Conservation (phyloP, 345 rosid genomes). For the Clausena lansium region DNA sequence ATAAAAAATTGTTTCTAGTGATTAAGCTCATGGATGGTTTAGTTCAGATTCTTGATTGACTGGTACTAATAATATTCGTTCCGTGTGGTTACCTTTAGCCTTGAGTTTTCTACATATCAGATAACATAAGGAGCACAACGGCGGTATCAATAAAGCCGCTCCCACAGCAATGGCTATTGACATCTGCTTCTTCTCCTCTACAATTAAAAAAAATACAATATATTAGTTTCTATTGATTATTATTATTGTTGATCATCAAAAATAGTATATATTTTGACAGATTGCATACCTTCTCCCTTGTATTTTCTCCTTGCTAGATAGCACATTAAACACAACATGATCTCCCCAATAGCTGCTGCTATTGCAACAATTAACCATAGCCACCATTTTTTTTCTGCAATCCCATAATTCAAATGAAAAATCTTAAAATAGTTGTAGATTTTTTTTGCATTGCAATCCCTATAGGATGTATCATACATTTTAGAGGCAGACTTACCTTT, state of each 20-base stretch:
- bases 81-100: neutral
- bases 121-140: neutral
- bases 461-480: neutral
- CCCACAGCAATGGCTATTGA: neutral
- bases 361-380: neutral
- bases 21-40: no score
- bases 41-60: no score
- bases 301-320: neutral
- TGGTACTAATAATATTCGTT: no score
- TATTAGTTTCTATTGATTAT: no score
- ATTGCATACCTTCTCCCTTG: neutral
- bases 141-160: neutral
- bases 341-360: no score
- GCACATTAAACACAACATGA: neutral
- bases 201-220: neutral
- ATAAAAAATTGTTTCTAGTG: no score
- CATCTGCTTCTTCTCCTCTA: neutral
- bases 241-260: no score
- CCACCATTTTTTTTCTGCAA: slow-evolving; percentile 10
- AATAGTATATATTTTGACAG: neutral
- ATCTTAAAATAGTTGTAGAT: neutral
- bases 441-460: neutral
- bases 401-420: neutral
- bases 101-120: neutral
- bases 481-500: neutral